Percentiles rank a stretch among this genome's conserved stretches.
phyloP scores from a whole-genome alignment of 169 alveolate genomes.

The Plasmodium fragile region DNA sequence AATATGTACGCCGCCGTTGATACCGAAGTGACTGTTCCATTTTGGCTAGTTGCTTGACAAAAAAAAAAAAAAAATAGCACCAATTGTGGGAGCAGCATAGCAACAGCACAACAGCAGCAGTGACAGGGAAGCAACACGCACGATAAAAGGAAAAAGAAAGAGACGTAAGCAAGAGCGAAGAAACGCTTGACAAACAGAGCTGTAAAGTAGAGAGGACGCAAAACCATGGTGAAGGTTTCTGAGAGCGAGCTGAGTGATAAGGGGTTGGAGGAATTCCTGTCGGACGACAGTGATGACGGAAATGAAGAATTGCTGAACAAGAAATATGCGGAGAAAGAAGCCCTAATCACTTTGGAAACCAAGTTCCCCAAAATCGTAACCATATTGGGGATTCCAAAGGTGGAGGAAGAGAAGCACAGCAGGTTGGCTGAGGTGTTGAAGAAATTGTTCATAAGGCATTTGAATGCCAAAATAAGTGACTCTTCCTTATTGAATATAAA shows the following conservation, averaged over 20 bases:
- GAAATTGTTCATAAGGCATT: constrained; percentile 77
- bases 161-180: no score
- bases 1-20: background rate
- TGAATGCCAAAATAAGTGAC: constrained; percentile 77
- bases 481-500: constrained; percentile 73
- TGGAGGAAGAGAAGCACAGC: constrained; percentile 78
- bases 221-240: constrained; percentile 75
- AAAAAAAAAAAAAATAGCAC: background rate
- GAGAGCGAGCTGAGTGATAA: constrained; percentile 78
- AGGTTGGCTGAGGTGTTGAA: constrained; percentile 79
- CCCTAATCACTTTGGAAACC: constrained; percentile 77
- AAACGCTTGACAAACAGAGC: no score
- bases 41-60: background rate
- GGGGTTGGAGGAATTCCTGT: constrained; percentile 77
- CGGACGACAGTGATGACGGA: constrained; percentile 82
- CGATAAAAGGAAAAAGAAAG: background rate
- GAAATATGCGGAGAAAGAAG: constrained; percentile 79
- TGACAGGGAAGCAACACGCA: background rate
- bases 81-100: background rate
- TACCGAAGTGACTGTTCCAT: background rate
- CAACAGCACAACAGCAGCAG: background rate
- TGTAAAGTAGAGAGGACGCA: background rate
- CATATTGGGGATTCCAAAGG: constrained; percentile 79
- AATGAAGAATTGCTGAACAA: constrained; percentile 76
- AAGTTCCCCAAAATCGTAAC: constrained; percentile 78